phyloP scores from a whole-genome alignment of 345 rosid genomes.

The Melaleuca quinquenervia region DNA sequence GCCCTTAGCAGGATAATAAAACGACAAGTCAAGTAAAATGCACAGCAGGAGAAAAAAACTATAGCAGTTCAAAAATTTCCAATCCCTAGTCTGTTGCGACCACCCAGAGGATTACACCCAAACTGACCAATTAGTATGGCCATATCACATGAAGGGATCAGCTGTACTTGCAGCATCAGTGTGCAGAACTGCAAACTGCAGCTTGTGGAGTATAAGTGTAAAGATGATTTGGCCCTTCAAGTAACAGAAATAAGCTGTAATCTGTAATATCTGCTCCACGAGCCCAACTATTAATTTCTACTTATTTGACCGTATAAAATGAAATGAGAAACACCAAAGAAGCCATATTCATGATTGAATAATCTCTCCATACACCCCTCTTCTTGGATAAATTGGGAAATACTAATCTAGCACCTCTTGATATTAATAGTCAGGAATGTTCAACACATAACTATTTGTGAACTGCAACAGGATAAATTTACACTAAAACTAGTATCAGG shows the following conservation, averaged over 20 bases:
- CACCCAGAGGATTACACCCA: not conserved
- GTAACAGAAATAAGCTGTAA: not conserved
- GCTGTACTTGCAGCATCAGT: not conserved
- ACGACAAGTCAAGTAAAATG: not conserved
- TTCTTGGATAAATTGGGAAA: not conserved
- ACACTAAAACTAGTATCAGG: not conserved
- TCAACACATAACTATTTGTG: not conserved
- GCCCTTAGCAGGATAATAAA: conserved; percentile 22
- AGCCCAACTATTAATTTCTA: not conserved
- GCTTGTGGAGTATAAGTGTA: not conserved
- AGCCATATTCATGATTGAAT: not conserved
- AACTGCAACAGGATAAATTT: not conserved
- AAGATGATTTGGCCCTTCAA: not conserved
- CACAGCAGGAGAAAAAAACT: not conserved
- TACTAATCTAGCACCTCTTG: not conserved
- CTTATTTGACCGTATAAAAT: not conserved
- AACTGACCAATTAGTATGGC: not conserved
- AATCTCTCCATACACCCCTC: not conserved
- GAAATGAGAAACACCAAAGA: not conserved
- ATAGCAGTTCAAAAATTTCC: not conserved
- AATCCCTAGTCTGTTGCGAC: not conserved
- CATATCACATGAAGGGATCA: not conserved
- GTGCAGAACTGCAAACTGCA: not conserved
- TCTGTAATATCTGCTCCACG: not conserved
- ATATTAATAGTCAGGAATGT: not conserved